Conservation (phyloP, 2,329 filamentous ascomycete species). For the Penicillium olsonii region DNA sequence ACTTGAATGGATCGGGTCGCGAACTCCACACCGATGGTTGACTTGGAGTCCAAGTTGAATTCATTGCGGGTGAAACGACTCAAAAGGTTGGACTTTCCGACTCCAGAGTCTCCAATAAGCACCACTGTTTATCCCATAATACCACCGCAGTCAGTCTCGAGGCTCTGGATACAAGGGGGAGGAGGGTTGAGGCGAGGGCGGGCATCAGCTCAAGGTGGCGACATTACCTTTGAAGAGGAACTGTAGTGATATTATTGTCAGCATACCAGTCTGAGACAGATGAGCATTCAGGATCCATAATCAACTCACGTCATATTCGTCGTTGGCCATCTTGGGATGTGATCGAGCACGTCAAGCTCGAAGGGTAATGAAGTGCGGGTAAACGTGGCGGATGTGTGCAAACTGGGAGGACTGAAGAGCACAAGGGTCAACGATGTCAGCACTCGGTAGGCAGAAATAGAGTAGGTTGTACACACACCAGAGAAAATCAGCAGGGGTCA, state of each 20-base stretch:
- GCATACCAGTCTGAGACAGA: conserved; percentile 23
- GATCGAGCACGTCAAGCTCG: conserved; percentile 21
- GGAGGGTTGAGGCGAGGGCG: conserved; percentile 19
- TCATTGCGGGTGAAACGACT: conserved; percentile 99
- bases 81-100: conserved; percentile 99
- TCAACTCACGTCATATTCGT: conserved; percentile 95
- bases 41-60: conserved; percentile 99
- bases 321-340: conserved; percentile 81
- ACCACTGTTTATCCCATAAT: conserved; percentile 65
- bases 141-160: conserved; percentile 19
- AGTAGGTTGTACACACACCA: conserved; percentile 9
- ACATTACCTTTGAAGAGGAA: conserved; percentile 96
- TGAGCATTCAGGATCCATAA: not conserved
- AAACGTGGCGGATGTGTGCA: conserved; percentile 6
- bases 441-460: conserved; percentile 1
- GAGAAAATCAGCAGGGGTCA: conserved; percentile 21
- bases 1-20: conserved; percentile 98
- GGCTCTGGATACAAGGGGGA: conserved; percentile 7
- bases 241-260: conserved; percentile 52
- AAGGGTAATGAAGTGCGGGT: conserved; percentile 18
- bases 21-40: conserved; percentile 98
- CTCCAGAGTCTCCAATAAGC: conserved; percentile 97
- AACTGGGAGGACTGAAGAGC: conserved; percentile 2
- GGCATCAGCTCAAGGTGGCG: conserved; percentile 27
- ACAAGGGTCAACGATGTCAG: conserved; percentile 2